Evolutionary conservation across 495 filamentous ascomycete genomes (phyloP), one percentile per base, ranked within the genome.

Genomic region (Tuber borchii): DNA sequence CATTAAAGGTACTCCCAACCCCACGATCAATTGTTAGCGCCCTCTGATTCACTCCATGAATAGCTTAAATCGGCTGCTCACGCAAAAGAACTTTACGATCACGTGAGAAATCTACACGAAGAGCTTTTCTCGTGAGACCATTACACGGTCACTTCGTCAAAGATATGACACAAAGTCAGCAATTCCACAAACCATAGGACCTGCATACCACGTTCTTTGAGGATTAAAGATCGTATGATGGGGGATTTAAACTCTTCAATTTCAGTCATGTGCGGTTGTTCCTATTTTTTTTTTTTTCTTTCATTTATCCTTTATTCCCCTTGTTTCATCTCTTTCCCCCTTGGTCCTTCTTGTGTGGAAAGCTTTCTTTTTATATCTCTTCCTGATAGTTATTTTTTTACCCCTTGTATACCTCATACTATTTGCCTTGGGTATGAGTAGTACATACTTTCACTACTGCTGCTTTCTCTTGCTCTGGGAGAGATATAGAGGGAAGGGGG

Each of bases 61-160:
- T 74, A 74, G 22, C 80, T 44, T 69, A 89, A 88, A 85, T 86
- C 74, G 71, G 72, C 69, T 34, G 56, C 76, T 48, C 75, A 75
- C 10, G 79, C 79, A 42, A 81, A 81, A 73, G 79, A 81, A 37
- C 79, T 81, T 31, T 76, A 81, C 31, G 81, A 81, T 45, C 75
- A 81, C 42, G 79, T 81, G 48, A 75, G 46, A 34, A 76, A 81
- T 71, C 71, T 81, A 34, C 79, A 81, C 71, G 72, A 81, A 45
- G 79, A 81, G 68, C 71, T 81, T 39, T 81, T 79, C 45, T 68
- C 78, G 72, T 79, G 78, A 72, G 70, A 42, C 37, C 51, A 37
- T 34, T 70, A 31, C 14, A 65, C 56, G 12, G 34, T 65, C 56
- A 34, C 26, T 65, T 65, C 26, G 56, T 65, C 56, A 34, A 65